Conservation (phyloP, 371 early-diverging fungal genomes). For the Mucor mucedo region DNA sequence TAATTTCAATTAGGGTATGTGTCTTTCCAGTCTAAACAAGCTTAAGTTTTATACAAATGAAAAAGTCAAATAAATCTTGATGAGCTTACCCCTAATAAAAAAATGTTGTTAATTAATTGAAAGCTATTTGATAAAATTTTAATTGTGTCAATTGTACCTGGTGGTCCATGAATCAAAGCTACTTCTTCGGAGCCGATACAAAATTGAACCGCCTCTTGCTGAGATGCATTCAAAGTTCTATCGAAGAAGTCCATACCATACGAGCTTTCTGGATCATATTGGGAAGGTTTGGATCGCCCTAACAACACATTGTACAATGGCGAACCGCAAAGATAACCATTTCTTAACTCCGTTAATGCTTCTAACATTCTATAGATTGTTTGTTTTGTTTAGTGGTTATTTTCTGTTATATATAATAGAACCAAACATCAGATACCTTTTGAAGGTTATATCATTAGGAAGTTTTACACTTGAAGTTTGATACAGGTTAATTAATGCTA, state of each 20-base stretch:
- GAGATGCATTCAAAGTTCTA: slow-evolving; percentile 69
- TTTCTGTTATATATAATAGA: background rate
- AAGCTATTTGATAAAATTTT: background rate
- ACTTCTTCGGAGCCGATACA: slow-evolving; percentile 67
- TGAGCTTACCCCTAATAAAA: background rate
- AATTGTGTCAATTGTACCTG: slow-evolving; percentile 46
- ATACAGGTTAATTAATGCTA: background rate
- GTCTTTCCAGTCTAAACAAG: slow-evolving; percentile 85
- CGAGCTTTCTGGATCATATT: background rate
- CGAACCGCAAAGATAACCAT: background rate
- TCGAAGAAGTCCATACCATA: slow-evolving; percentile 55
- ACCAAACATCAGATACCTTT: background rate
- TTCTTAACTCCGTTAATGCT: background rate
- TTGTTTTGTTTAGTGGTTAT: background rate
- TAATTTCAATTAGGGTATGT: slow-evolving; percentile 83
- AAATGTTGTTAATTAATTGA: background rate
- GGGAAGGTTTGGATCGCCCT: background rate
- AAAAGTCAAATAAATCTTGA: background rate
- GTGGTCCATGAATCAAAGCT: slow-evolving; percentile 86
- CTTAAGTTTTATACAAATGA: background rate
- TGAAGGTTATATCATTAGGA: background rate
- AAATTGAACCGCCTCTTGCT: slow-evolving; percentile 71
- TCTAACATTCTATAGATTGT: slow-evolving; percentile 1
- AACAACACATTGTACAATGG: background rate
- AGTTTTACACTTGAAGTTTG: background rate